phyloP scores from a whole-genome alignment of 345 rosid genomes.

The Mallotus nudiflorus region DNA sequence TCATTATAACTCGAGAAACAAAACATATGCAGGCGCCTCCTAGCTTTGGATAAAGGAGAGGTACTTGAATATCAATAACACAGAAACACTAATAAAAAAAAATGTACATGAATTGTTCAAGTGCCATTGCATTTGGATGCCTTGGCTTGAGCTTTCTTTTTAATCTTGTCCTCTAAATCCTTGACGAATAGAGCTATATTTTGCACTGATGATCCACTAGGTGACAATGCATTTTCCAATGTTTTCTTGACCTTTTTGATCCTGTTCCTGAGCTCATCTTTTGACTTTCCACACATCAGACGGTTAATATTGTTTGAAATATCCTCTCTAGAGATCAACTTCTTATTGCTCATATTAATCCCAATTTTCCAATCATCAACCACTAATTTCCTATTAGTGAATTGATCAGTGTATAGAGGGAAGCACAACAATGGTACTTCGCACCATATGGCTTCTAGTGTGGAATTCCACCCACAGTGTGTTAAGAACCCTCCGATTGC shows the following conservation, averaged over 20 bases:
- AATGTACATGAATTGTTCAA: neutral
- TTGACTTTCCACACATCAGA: constrained; percentile 51
- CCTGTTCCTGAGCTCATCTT: constrained; percentile 32
- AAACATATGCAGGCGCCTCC: no score
- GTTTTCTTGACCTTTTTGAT: constrained; percentile 44
- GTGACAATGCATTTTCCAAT: constrained; percentile 42
- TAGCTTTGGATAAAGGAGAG: no score
- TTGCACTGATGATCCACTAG: constrained; percentile 48
- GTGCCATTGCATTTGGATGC: neutral
- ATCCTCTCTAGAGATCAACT: constrained; percentile 37
- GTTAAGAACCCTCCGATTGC: constrained; percentile 78
- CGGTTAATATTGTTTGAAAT: constrained; percentile 41
- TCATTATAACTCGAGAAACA: no score
- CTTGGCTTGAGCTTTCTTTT: neutral
- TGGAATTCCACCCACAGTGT: constrained; percentile 91
- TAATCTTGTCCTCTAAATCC: constrained; percentile 36
- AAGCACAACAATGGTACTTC: constrained; percentile 63
- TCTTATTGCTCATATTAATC: constrained; percentile 47
- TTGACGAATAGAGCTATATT: constrained; percentile 47
- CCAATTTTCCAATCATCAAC: constrained; percentile 88
- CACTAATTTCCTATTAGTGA: constrained; percentile 71
- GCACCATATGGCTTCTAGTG: constrained; percentile 68
- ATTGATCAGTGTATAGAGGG: constrained; percentile 79
- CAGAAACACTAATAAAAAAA: neutral
- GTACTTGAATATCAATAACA: no score